phyloP scores from a whole-genome alignment of 108 stramenopile genomes.

The Discostella stelligeroides region DNA sequence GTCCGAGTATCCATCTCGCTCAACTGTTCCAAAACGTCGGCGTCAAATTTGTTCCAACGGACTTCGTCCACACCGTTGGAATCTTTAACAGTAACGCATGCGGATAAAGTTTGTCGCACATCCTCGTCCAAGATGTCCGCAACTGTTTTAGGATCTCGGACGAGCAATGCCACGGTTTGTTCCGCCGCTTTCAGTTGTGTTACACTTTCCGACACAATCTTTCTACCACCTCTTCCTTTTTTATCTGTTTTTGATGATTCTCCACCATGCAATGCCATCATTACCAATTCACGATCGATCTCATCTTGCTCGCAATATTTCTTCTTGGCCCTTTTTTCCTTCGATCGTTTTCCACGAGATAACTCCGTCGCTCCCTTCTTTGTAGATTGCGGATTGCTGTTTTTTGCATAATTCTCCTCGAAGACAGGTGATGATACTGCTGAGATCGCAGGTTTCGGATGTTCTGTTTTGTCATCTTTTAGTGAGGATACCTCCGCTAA shows the following conservation, averaged over 20 bases:
- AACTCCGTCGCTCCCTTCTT: constrained; percentile 74
- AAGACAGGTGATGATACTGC: neutral
- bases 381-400: neutral
- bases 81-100: constrained; percentile 63
- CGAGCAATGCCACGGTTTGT: constrained; percentile 69
- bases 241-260: constrained; percentile 60
- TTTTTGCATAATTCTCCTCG: constrained; percentile 5
- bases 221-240: constrained; percentile 48
- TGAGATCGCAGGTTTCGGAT: neutral
- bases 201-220: constrained; percentile 38
- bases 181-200: constrained; percentile 70
- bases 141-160: constrained; percentile 61
- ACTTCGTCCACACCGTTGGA: constrained; percentile 53
- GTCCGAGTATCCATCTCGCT: constrained; percentile 55
- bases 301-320: constrained; percentile 98
- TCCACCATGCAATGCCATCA: constrained; percentile 90
- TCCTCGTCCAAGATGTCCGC: constrained; percentile 57
- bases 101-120: constrained; percentile 55
- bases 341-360: constrained; percentile 75
- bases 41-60: constrained; percentile 90
- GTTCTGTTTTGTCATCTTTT: neutral
- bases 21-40: constrained; percentile 79
- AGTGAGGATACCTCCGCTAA: neutral
- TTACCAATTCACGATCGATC: constrained; percentile 91
- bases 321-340: constrained; percentile 66